phyloP scores from a whole-genome alignment of 1,139 yeast species.

The Saccharomyces pastorianus region DNA sequence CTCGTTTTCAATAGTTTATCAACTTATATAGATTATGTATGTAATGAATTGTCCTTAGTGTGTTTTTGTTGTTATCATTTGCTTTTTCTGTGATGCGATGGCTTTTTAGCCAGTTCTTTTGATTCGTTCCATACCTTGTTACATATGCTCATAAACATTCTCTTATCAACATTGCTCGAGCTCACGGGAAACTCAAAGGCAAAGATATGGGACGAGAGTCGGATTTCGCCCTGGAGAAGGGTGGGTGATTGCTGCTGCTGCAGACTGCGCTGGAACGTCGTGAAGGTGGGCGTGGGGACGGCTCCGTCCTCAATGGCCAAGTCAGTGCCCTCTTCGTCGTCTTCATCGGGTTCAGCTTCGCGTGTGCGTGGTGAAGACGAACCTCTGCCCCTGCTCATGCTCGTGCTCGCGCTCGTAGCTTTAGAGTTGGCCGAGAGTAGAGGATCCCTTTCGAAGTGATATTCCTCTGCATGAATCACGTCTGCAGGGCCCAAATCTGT shows the following conservation, averaged over 20 bases:
- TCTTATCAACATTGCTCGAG: conserved; percentile 22
- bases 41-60: conserved; percentile 1
- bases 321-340: conserved; percentile 8
- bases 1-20: background rate
- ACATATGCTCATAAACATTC: conserved; percentile 31
- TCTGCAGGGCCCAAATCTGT: background rate
- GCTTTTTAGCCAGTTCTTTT: conserved; percentile 8
- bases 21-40: background rate
- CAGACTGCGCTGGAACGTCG: conserved; percentile 5
- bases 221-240: conserved; percentile 20
- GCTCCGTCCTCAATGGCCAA: conserved; percentile 10
- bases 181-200: conserved; percentile 24
- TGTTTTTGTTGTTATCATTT: background rate
- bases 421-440: background rate
- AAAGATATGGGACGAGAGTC: conserved; percentile 21
- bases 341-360: conserved; percentile 1
- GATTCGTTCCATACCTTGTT: conserved; percentile 32
- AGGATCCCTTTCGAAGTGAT: background rate
- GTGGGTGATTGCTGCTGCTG: conserved; percentile 5
- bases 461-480: background rate
- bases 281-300: conserved; percentile 5
- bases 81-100: background rate
- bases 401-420: background rate
- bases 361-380: background rate
- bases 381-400: background rate